Percentiles rank a stretch among this genome's conserved stretches.
Evolutionary conservation across 495 filamentous ascomycete genomes (phyloP).

Genomic region (Annulohypoxylon bovei): DNA sequence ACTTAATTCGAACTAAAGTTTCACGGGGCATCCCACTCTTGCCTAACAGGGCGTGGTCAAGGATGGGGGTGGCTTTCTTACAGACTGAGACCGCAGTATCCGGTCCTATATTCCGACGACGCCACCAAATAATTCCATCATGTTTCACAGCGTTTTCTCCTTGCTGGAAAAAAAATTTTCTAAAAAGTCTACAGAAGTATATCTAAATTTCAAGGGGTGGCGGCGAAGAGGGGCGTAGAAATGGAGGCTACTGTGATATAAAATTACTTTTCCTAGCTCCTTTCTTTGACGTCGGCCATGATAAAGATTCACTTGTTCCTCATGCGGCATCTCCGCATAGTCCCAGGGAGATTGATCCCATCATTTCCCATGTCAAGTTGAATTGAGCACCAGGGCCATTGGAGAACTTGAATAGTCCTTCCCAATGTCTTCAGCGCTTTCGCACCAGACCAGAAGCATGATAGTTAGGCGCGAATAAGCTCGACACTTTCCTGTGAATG

Average conservation of each 20-base stretch:
- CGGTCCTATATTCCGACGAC: neutral
- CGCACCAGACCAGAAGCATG: neutral
- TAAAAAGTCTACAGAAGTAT: neutral
- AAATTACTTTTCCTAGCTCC: neutral
- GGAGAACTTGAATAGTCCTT: neutral
- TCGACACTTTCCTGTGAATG: neutral
- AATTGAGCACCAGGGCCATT: too few species aligned
- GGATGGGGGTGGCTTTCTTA: neutral
- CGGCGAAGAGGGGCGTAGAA: neutral
- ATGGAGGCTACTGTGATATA: neutral
- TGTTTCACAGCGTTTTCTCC: neutral
- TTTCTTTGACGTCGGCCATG: neutral
- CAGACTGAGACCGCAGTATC: too few species aligned
- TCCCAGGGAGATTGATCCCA: neutral
- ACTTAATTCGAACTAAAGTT: neutral
- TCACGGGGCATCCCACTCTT: constrained; percentile 4
- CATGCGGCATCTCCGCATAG: neutral
- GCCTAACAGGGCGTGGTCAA: neutral
- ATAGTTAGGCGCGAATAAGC: neutral
- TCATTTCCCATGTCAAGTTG: neutral
- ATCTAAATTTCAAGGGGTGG: neutral
- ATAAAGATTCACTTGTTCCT: neutral
- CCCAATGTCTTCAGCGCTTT: neutral
- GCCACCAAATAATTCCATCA: neutral
- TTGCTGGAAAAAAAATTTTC: neutral